These are phyloP conservation scores for Paraphysoderma sedebokerense DNA, from an alignment of 371 early-diverging fungal genomes.

Conservation along the genomic window DNA sequence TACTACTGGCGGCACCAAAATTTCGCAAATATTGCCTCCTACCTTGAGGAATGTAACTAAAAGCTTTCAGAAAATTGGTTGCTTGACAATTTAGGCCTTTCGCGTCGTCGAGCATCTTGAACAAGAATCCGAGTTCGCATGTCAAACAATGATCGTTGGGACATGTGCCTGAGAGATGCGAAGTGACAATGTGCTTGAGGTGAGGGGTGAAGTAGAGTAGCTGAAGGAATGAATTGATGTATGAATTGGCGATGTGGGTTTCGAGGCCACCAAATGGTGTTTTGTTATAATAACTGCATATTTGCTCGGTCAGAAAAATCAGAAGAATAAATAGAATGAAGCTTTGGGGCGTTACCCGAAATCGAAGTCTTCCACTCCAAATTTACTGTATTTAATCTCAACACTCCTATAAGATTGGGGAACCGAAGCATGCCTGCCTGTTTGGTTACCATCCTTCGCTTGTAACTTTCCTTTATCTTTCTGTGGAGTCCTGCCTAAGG, in stretches of 20 bases:
- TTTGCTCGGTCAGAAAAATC: no score
- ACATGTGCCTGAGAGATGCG: slow-evolving; percentile 45
- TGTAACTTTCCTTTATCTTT: no score
- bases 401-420: no score
- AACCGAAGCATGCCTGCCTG: no score
- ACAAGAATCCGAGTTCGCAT: slow-evolving; percentile 84
- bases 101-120: slow-evolving; percentile 74
- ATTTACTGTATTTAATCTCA: slow-evolving; percentile 39
- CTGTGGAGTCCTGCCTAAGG: background rate
- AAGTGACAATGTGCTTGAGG: slow-evolving; percentile 43
- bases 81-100: slow-evolving; percentile 89
- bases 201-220: slow-evolving; percentile 50
- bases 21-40: no score
- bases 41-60: no score
- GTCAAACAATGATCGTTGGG: slow-evolving; percentile 54
- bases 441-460: background rate
- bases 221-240: slow-evolving; percentile 78
- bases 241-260: slow-evolving; percentile 71
- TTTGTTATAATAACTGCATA: slow-evolving; percentile 79
- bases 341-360: no score
- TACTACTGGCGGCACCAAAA: no score
- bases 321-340: no score
- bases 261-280: slow-evolving; percentile 75
- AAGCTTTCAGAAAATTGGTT: slow-evolving; percentile 64
- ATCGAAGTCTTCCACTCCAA: slow-evolving; percentile 94